Evolutionary conservation across 768 basidiomycete genomes (phyloP), one percentile per base, ranked within the genome.

Genomic region (Russula sp.): DNA sequence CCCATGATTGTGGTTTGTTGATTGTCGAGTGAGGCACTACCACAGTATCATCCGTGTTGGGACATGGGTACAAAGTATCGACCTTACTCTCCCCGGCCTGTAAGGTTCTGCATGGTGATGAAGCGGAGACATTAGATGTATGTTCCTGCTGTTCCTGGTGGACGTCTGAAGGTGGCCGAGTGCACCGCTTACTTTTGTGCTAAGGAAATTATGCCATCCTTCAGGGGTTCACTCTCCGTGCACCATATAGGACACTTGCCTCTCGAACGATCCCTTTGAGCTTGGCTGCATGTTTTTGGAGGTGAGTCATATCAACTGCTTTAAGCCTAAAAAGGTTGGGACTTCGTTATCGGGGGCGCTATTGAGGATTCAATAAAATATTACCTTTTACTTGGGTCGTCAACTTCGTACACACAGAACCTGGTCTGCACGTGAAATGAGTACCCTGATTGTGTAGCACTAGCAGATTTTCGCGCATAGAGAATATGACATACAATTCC

Each of bases 251-350:
- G 32, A 2, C 20, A 69, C 72, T 60, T 68, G 85, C 86, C 77
- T 88, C 88, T n/a, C 90, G 82, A 63, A 92, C 86, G 41, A 91
- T 87, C 54, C 87, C 85, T 72, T 93, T 90, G 0, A 93, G 79
- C 68, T 93, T 90, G 32, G 88, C 88, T 25, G 92, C 86, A 49
- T 90, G 82, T 63, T 83, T 82, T 56, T 88, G 79, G 22, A 92
- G 77, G 41, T 84, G 79, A 38, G 82, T 78, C 47, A 78, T 78
- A 70, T 91, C 89, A 60, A 86, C 86, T 62, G 73, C 68, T 53
- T 75, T 70, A 34, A 47, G 49, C 43, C 71, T 71, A 48, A 48
- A 45, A 18, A 32, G 8, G 32, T 11, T 22, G 8, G 25, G 52
- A 56, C 25, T 34, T 43, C 43, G 20, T 48, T 9, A 48, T 34